Evolutionary conservation across 148 eudicot species (phyloP).

Genomic region (Camellia sinensis): DNA sequence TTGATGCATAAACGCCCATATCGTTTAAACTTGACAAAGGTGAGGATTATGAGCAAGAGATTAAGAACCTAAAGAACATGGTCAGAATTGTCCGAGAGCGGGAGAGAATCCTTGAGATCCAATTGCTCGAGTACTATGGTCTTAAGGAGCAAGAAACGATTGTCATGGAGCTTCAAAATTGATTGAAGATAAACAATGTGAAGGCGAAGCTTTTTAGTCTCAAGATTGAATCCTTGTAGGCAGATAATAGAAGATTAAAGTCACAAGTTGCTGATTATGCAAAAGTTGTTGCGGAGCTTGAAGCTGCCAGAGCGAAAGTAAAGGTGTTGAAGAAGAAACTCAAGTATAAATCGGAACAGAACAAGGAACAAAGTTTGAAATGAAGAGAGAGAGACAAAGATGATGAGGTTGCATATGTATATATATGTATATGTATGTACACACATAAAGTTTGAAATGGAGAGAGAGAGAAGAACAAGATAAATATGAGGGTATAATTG

Average conservation of each 20-base stretch:
- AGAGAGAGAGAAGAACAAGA: no score
- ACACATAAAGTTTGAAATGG: no score
- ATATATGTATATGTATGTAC: no score
- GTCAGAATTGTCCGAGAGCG: slow-evolving; percentile 58
- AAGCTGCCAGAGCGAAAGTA: no score
- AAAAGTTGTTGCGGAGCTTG: no score
- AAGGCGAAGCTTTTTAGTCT: slow-evolving; percentile 63
- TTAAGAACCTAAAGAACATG: slow-evolving; percentile 42
- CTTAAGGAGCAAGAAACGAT: slow-evolving; percentile 81
- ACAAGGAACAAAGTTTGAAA: slow-evolving; percentile 52
- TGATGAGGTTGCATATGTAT: no score
- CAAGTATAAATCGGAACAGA: slow-evolving; percentile 53
- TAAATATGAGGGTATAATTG: no score
- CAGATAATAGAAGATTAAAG: slow-evolving; percentile 39
- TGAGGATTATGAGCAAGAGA: slow-evolving; percentile 57
- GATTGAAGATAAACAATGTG: slow-evolving; percentile 54
- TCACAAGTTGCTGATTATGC: no score
- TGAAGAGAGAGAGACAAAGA: no score
- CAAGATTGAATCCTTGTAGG: slow-evolving; percentile 63
- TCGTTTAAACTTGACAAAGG: slow-evolving; percentile 20
- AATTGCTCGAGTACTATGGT: slow-evolving; percentile 19
- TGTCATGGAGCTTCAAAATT: slow-evolving; percentile 69
- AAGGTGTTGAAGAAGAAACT: slow-evolving; percentile 40
- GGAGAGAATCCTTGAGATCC: slow-evolving; percentile 60
- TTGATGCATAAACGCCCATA: slow-evolving; percentile 22